Evolutionary conservation across 225 moss, liverwort and hornwort species (phyloP).

Genomic region (Climacium dendroides): DNA sequence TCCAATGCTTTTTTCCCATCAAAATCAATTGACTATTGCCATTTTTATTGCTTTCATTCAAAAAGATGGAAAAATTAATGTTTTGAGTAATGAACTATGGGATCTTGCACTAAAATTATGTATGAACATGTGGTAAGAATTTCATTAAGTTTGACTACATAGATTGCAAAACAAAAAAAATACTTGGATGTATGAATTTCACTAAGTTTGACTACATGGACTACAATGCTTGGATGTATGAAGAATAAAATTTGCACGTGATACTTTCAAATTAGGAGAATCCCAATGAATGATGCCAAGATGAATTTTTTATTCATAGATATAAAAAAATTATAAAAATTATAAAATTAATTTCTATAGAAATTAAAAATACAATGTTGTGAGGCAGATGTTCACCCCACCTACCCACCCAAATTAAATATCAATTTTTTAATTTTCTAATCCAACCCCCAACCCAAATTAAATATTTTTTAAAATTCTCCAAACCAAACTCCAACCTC

Average conservation of each 20-base stretch:
- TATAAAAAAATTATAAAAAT: no score
- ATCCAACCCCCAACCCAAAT: no score
- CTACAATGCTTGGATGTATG: no score
- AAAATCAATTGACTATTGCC: not conserved
- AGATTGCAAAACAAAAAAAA: no score
- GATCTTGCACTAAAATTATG: not conserved
- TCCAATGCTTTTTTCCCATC: no score
- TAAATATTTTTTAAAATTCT: no score
- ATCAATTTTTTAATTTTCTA: no score
- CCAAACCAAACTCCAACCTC: no score
- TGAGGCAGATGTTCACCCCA: no score
- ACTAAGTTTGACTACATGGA: rapidly evolving
- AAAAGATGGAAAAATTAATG: not conserved
- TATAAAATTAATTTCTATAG: not conserved
- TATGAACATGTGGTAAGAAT: not conserved
- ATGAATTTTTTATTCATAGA: no score
- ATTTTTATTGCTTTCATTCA: rapidly evolving
- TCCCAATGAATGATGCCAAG: no score
- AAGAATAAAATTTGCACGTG: rapidly evolving
- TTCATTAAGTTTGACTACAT: rapidly evolving
- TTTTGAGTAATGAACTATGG: not conserved
- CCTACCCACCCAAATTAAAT: no score
- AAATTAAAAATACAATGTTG: not conserved
- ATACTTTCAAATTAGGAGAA: not conserved
- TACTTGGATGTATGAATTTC: not conserved